Conservation (phyloP, 768 basidiomycete genomes). For the Mycena vulgaris region DNA sequence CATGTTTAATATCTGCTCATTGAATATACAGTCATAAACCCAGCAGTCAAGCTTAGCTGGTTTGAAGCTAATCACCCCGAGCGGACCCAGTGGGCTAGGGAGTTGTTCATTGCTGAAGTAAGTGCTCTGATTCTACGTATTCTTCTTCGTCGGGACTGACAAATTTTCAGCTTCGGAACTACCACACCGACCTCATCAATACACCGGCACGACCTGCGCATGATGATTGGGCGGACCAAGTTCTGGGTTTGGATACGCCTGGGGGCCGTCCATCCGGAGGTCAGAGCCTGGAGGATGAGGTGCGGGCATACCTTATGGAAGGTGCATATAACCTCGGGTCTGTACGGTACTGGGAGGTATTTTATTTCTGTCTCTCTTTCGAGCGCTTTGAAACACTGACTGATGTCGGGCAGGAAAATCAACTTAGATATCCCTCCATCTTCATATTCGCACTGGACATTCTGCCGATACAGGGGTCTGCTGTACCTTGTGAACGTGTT, state of each 20-base stretch:
- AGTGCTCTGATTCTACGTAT: neutral
- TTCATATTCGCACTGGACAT: neutral
- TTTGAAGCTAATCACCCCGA: neutral
- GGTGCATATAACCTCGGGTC: neutral
- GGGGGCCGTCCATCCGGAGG: no score
- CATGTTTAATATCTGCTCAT: neutral
- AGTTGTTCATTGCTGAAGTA: neutral
- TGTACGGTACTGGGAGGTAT: constrained; percentile 13
- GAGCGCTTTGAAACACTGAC: neutral
- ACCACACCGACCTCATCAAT: neutral
- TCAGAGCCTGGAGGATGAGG: constrained; percentile 2
- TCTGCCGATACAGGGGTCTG: neutral
- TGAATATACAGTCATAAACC: constrained; percentile 1
- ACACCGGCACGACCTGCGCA: neutral
- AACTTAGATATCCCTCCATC: neutral
- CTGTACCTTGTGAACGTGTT: neutral
- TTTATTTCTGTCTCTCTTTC: neutral
- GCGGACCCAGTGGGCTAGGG: neutral
- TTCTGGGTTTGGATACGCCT: constrained; percentile 1
- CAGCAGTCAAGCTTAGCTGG: constrained; percentile 1
- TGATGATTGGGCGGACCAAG: neutral
- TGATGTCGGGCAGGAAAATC: neutral
- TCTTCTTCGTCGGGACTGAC: neutral
- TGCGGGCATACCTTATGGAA: neutral
- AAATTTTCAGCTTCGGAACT: neutral